phyloP scores from a whole-genome alignment of 148 eudicot genomes.

The Chenopodium album region DNA sequence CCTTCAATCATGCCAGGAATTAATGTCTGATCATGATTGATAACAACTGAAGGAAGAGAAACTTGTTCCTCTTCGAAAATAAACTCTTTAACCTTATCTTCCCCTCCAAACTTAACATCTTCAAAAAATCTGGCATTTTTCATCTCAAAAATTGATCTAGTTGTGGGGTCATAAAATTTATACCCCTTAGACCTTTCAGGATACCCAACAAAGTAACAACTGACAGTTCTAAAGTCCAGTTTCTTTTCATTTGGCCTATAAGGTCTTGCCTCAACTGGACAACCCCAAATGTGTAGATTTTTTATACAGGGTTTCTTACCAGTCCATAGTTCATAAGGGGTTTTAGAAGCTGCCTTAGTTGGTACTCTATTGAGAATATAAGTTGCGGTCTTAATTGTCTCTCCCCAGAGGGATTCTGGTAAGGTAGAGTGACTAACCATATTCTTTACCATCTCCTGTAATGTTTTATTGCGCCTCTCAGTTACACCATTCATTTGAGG shows the following conservation, averaged over 20 bases:
- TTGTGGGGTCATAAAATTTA: not conserved
- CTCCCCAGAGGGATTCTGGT: conserved; percentile 5
- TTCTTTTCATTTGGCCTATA: too few species aligned
- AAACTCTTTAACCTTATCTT: not conserved
- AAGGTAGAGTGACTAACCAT: conserved; percentile 6
- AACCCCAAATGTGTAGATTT: too few species aligned
- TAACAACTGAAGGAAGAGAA: not conserved
- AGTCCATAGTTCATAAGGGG: too few species aligned
- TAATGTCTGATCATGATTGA: not conserved
- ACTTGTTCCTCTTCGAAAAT: not conserved
- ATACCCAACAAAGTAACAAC: not conserved
- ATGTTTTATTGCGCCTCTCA: conserved; percentile 3
- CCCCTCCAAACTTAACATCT: not conserved
- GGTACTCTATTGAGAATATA: not conserved
- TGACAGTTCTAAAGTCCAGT: not conserved
- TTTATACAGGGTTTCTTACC: too few species aligned
- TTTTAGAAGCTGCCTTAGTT: not conserved
- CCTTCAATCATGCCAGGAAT: not conserved
- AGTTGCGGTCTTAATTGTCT: not conserved
- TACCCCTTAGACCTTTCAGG: not conserved
- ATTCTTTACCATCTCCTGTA: conserved; percentile 6
- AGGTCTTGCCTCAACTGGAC: too few species aligned
- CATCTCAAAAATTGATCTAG: not conserved
- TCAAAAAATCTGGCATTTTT: not conserved
- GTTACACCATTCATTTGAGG: conserved; percentile 1